Evolutionary conservation across 2,329 filamentous ascomycete species (phyloP).

Genomic region (Apiospora saccharicola): DNA sequence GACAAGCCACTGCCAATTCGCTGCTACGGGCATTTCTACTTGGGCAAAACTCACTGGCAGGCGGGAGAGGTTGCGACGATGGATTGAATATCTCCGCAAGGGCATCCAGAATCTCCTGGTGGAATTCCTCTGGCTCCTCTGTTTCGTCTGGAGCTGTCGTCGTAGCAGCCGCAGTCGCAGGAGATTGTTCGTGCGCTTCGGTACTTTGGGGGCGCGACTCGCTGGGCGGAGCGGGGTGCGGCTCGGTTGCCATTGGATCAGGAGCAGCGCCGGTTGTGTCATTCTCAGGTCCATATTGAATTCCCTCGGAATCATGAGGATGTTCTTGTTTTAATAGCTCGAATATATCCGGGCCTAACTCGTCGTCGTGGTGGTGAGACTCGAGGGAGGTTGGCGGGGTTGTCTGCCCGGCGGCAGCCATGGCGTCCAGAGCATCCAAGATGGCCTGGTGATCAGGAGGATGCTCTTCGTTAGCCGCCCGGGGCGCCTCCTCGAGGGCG

Average conservation of each 20-base stretch:
- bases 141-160: conserved; percentile 5
- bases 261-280: neutral
- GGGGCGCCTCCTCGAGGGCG: conserved; percentile 18
- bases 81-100: neutral
- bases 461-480: conserved; percentile 15
- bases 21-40: conserved; percentile 6
- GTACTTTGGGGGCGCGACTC: neutral
- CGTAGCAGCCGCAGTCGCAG: conserved; percentile 24
- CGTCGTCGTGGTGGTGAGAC: neutral
- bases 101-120: neutral
- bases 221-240: neutral
- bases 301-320: neutral
- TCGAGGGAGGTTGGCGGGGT: conserved; percentile 8
- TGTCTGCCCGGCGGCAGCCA: neutral
- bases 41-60: conserved; percentile 5
- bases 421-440: conserved; percentile 5
- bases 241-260: neutral
- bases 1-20: neutral
- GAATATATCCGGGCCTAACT: neutral
- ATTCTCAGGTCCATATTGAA: neutral
- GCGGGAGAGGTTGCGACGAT: neutral
- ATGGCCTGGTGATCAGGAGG: conserved; percentile 11
- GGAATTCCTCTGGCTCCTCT: neutral
- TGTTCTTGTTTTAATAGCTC: neutral
- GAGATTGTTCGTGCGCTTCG: neutral